Percentiles rank a stretch among this genome's conserved stretches.
These are phyloP conservation scores for Wallacemonas collosoma DNA, from an alignment of 208 protist genomes.

Conservation along the genomic window DNA sequence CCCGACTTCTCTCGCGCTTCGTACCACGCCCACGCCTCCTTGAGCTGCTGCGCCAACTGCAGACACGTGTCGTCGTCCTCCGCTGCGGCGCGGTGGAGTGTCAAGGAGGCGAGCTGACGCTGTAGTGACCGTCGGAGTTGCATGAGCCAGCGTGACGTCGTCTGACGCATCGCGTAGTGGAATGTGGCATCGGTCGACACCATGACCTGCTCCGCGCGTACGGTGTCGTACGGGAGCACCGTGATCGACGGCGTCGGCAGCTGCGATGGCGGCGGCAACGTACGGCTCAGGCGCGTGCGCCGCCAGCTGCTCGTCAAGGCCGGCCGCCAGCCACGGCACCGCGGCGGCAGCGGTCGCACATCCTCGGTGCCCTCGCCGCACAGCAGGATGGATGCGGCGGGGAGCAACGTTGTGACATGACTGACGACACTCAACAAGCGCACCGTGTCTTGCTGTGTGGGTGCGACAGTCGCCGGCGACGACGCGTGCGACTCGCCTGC, in stretches of 20 bases:
- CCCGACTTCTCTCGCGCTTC: constrained; percentile 38
- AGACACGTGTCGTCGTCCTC: background rate
- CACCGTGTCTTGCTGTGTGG: background rate
- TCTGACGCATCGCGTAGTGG: constrained; percentile 59
- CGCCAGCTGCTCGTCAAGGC: constrained; percentile 78
- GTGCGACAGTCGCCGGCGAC: too few relatives aligned
- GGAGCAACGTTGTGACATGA: constrained; percentile 50
- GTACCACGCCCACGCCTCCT: constrained; percentile 83
- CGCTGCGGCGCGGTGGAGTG: constrained; percentile 24
- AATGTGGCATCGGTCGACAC: constrained; percentile 57
- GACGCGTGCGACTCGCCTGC: too few relatives aligned
- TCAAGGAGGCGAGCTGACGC: constrained; percentile 32
- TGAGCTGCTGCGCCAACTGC: constrained; percentile 31
- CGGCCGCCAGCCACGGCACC: constrained; percentile 84
- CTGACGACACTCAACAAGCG: constrained; percentile 22
- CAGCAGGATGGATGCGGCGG: constrained; percentile 64
- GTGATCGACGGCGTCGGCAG: constrained; percentile 58
- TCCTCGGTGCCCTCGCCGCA: constrained; percentile 58
- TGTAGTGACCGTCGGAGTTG: constrained; percentile 54
- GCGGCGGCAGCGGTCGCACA: constrained; percentile 37
- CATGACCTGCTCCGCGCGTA: constrained; percentile 53
- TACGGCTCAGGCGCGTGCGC: constrained; percentile 57
- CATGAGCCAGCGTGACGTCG: constrained; percentile 70
- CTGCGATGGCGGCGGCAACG: constrained; percentile 71
- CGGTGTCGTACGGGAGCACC: constrained; percentile 71